Conservation (phyloP, 192 early-diverging fungal genomes). For the Paraglomus brasilianum region DNA sequence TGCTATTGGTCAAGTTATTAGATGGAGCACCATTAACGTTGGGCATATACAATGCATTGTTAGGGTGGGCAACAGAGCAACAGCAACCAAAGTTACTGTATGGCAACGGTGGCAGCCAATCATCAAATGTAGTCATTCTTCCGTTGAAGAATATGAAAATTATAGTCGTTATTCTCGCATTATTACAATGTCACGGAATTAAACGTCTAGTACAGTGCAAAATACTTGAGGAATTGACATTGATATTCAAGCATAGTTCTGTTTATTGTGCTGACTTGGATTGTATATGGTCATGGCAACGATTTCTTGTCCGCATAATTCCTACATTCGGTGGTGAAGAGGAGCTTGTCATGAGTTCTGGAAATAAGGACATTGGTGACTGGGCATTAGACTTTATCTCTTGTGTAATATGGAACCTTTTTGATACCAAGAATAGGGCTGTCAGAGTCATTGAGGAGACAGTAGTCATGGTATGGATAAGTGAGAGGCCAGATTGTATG, state of each 20-base stretch:
- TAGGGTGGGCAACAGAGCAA: conserved; percentile 19
- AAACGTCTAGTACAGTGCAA: conserved; percentile 17
- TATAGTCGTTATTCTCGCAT: conserved; percentile 14
- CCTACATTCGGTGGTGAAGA: conserved; percentile 8
- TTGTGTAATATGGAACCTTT: conserved; percentile 25
- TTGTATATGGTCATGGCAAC: conserved; percentile 29
- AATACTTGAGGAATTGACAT: conserved; percentile 22
- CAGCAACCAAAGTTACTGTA: neutral
- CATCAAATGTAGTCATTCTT: too few relatives aligned
- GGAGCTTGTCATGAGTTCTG: neutral
- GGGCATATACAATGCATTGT: conserved; percentile 14
- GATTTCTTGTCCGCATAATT: conserved; percentile 4
- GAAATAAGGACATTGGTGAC: conserved; percentile 19
- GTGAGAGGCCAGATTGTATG: conserved; percentile 11
- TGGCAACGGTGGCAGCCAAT: too few relatives aligned
- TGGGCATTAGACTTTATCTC: conserved; percentile 30
- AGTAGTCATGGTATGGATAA: conserved; percentile 25
- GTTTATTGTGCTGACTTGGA: conserved; percentile 5
- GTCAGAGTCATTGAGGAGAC: conserved; percentile 16
- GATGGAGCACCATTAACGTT: conserved; percentile 8
- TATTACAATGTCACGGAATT: conserved; percentile 20
- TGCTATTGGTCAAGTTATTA: conserved; percentile 24
- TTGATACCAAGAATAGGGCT: conserved; percentile 7
- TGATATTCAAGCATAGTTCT: conserved; percentile 14
- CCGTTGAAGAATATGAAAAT: conserved; percentile 24